phyloP scores from a whole-genome alignment of 495 filamentous ascomycete genomes.

The Parathielavia hyrcaniae region DNA sequence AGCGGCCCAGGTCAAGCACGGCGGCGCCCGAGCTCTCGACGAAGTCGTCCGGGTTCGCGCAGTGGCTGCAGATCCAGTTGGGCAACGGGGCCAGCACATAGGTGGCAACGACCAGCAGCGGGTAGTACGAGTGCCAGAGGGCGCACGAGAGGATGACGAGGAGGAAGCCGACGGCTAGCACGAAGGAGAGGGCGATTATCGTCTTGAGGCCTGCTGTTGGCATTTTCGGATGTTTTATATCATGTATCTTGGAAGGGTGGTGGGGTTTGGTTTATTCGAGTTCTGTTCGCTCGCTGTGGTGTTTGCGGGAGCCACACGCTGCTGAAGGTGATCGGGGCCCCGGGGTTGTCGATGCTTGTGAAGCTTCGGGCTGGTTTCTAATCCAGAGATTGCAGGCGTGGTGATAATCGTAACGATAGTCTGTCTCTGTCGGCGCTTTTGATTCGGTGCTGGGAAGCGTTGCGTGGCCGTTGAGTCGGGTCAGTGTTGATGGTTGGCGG shows the following conservation, averaged over 20 bases:
- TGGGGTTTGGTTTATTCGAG: background rate
- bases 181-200: conserved; percentile 97
- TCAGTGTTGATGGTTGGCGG: conserved; percentile 4
- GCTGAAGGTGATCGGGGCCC: background rate
- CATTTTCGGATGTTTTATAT: conserved; percentile 49
- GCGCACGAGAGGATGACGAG: conserved; percentile 97
- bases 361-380: background rate
- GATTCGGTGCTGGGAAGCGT: background rate
- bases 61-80: conserved; percentile 88
- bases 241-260: conserved; percentile 1
- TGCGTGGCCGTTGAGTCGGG: background rate
- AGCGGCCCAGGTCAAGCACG: conserved; percentile 83
- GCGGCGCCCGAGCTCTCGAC: conserved; percentile 77
- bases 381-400: no score
- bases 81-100: conserved; percentile 90
- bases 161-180: conserved; percentile 97
- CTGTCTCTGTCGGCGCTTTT: background rate
- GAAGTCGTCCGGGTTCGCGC: conserved; percentile 93
- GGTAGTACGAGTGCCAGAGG: conserved; percentile 86
- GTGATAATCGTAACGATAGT: background rate
- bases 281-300: background rate
- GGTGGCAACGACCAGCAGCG: conserved; percentile 88
- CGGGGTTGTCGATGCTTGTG: background rate
- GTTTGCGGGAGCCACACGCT: background rate
- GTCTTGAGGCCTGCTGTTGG: conserved; percentile 85